Conservation (phyloP, 768 basidiomycete genomes). For the Pulveroboletus sp. region DNA sequence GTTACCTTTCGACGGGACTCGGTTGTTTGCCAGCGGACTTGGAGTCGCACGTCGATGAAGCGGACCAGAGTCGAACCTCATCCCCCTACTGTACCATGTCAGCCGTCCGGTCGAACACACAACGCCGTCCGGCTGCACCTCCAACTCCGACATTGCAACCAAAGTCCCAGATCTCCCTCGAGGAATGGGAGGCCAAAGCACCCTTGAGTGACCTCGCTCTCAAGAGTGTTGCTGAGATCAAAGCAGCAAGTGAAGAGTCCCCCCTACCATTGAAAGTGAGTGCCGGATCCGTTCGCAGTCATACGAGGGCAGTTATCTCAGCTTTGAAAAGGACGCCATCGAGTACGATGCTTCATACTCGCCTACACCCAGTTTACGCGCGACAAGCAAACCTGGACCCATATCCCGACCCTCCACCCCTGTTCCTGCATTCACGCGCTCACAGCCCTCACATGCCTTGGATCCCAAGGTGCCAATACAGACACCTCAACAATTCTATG, state of each 20-base stretch:
- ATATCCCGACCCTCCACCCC: constrained; percentile 46
- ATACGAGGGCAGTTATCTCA: constrained; percentile 24
- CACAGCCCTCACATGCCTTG: constrained; percentile 44
- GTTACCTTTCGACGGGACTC: not conserved
- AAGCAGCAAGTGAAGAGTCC: constrained; percentile 52
- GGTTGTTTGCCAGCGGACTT: constrained; percentile 9
- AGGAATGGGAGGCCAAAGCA: constrained; percentile 88
- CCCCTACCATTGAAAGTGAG: constrained; percentile 75
- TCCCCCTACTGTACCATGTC: constrained; percentile 16
- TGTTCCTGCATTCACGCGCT: constrained; percentile 16
- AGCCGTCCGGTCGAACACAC: constrained; percentile 15
- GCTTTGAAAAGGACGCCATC: constrained; percentile 38
- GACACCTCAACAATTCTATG: constrained; percentile 94
- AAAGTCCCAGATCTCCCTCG: constrained; percentile 56
- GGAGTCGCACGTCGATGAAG: not conserved
- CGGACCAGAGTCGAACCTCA: not conserved
- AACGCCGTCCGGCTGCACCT: constrained; percentile 26
- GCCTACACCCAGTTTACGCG: constrained; percentile 34
- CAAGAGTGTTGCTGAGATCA: constrained; percentile 59
- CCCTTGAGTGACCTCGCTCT: constrained; percentile 68
- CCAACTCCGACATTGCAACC: constrained; percentile 27
- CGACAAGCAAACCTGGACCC: constrained; percentile 35
- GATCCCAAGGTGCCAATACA: constrained; percentile 76
- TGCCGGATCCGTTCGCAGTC: not conserved
- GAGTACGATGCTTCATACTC: constrained; percentile 34